A percentile compares a stretch with the other conserved stretches of the same genome.
phyloP scores from a whole-genome alignment of 331 rosid species.

The Saraca asoca region DNA sequence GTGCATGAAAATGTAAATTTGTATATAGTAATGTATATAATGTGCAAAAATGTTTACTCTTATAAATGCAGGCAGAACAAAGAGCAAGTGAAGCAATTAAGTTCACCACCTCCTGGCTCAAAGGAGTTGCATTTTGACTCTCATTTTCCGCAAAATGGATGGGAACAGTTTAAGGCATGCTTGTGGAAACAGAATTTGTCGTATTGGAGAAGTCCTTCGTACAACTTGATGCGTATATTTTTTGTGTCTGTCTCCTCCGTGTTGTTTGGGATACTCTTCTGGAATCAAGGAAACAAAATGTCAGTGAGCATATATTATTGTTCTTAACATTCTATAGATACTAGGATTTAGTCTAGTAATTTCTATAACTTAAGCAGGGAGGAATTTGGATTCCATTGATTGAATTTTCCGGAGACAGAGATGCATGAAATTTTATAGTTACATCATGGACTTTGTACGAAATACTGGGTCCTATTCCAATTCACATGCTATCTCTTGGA shows the following conservation, averaged over 20 bases:
- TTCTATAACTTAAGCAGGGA: no score
- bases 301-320: conserved; percentile 34
- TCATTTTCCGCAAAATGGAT: conserved; percentile 53
- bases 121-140: conserved; percentile 50
- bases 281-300: conserved; percentile 61
- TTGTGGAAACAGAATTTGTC: conserved; percentile 62
- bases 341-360: not conserved
- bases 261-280: conserved; percentile 53
- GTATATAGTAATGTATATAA: not conserved
- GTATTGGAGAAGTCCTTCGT: conserved; percentile 63
- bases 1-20: not conserved
- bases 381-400: no score
- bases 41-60: conserved; percentile 5
- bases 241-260: conserved; percentile 40
- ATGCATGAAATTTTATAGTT: no score
- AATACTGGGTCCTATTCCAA: no score
- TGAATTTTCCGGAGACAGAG: no score
- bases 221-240: conserved; percentile 58
- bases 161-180: conserved; percentile 59
- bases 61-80: conserved; percentile 48
- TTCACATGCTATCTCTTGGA: no score
- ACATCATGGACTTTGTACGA: no score
- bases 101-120: conserved; percentile 52
- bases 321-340: not conserved
- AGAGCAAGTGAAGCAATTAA: conserved; percentile 45